These are phyloP conservation scores for Kodamaea kaohsiungensis DNA, from an alignment of 805 yeast species.

Conservation along the genomic window DNA sequence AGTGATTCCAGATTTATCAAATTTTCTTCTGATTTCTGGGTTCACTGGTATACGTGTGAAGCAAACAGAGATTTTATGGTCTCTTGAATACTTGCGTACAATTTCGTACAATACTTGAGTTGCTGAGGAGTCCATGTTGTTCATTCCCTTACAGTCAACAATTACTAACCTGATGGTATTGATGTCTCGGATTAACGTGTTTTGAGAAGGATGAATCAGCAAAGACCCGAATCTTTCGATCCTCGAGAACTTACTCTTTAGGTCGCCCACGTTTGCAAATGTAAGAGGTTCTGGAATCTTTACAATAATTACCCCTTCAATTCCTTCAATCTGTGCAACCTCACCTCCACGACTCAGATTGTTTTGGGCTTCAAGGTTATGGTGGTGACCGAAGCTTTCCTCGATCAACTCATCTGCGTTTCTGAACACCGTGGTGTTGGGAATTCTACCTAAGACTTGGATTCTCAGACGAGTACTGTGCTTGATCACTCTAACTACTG, in stretches of 20 bases:
- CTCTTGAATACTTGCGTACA: constrained; percentile 51
- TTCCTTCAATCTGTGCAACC: constrained; percentile 40
- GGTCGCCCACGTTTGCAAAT: constrained; percentile 80
- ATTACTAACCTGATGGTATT: constrained; percentile 57
- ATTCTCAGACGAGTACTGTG: constrained; percentile 45
- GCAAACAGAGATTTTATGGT: constrained; percentile 54
- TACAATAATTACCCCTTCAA: constrained; percentile 75
- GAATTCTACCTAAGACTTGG: constrained; percentile 46
- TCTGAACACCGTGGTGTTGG: constrained; percentile 53
- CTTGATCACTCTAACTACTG: constrained; percentile 36
- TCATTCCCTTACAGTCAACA: constrained; percentile 82
- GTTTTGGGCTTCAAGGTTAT: constrained; percentile 2
- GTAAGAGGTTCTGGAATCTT: constrained; percentile 87
- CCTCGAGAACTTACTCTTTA: constrained; percentile 64
- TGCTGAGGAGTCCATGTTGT: constrained; percentile 76
- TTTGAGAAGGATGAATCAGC: constrained; percentile 73
- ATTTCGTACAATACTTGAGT: constrained; percentile 68
- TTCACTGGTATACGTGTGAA: constrained; percentile 61
- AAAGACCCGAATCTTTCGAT: constrained; percentile 78
- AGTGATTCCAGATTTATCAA: constrained; percentile 57
- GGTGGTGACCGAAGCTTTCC: constrained; percentile 25
- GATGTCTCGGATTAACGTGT: constrained; percentile 42
- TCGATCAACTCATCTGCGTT: constrained; percentile 67
- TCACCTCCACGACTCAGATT: constrained; percentile 5
- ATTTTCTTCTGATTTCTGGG: constrained; percentile 45